phyloP scores from a whole-genome alignment of 179 eudicot species.

The Pouteria campechiana region DNA sequence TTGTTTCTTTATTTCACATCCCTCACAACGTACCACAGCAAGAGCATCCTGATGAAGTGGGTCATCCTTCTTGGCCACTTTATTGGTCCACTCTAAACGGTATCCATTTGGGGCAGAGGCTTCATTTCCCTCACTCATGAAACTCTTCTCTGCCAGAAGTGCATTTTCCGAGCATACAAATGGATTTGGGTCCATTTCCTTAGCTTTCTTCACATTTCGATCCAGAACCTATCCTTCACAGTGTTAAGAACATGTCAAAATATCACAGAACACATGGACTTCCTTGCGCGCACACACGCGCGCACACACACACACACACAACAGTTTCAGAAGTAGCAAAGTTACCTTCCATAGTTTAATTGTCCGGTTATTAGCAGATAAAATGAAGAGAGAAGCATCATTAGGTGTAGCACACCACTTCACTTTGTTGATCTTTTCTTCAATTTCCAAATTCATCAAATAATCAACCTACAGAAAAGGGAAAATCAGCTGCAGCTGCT shows the following conservation, averaged over 20 bases:
- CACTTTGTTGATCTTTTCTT: constrained; percentile 38
- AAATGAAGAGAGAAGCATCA: constrained; percentile 23
- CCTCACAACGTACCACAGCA: too few relatives aligned
- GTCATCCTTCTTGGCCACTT: constrained; percentile 2
- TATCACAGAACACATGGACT: not conserved
- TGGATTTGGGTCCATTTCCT: constrained; percentile 19
- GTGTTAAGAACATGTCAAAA: constrained; percentile 1
- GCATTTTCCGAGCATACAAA: constrained; percentile 25
- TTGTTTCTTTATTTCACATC: too few relatives aligned
- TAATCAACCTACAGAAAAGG: constrained; percentile 29
- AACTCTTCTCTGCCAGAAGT: constrained; percentile 28
- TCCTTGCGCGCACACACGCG: not conserved
- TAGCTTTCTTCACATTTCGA: constrained; percentile 26
- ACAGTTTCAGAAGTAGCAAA: not conserved
- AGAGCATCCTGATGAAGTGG: too few relatives aligned
- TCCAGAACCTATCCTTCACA: constrained; percentile 29
- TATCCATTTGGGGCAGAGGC: constrained; percentile 18
- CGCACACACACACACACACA: not conserved
- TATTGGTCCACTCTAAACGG: constrained; percentile 24
- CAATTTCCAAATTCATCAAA: constrained; percentile 38
- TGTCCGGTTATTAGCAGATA: constrained; percentile 38
- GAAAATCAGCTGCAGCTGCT: constrained; percentile 7
- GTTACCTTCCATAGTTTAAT: constrained; percentile 47
- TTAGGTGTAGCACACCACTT: constrained; percentile 25
- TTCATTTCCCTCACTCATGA: constrained; percentile 12